Evolutionary conservation across 371 early-diverging fungal species (phyloP).

Genomic region (Dichotomocladium elegans): DNA sequence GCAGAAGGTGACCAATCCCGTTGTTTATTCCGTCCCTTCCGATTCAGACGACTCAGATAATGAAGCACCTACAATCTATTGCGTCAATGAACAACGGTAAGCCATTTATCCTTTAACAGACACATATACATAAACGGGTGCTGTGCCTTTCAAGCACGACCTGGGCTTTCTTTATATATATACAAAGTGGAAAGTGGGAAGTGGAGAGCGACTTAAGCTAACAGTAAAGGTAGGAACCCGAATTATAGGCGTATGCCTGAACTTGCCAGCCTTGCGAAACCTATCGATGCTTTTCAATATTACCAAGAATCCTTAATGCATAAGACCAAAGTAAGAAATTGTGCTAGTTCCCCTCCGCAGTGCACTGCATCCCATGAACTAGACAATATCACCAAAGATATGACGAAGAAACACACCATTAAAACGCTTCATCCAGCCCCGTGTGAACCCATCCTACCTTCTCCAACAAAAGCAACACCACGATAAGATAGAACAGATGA

Average conservation of each 20-base stretch:
- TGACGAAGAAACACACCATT: no score
- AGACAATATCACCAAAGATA: no score
- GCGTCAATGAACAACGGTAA: neutral
- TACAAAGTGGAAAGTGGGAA: no score
- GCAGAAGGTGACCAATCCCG: conserved; percentile 18
- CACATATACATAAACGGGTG: neutral
- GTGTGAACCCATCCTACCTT: neutral
- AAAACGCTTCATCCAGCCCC: neutral
- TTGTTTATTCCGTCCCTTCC: conserved; percentile 8
- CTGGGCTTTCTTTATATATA: neutral
- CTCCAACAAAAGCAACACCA: neutral
- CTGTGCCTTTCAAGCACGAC: neutral
- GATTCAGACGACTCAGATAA: conserved; percentile 21
- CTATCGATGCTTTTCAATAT: neutral
- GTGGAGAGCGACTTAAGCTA: no score
- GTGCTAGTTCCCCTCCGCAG: neutral
- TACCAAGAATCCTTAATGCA: neutral
- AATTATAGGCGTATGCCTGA: neutral
- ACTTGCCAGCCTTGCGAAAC: neutral
- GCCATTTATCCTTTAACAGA: neutral
- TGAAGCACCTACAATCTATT: conserved; percentile 3
- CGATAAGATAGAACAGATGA: neutral
- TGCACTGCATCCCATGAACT: neutral
- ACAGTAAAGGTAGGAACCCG: conserved; percentile 1
- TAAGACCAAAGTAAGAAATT: neutral